Conservation (phyloP, 2,329 filamentous ascomycete species). For the Scopulariopsis brevicaulis region DNA sequence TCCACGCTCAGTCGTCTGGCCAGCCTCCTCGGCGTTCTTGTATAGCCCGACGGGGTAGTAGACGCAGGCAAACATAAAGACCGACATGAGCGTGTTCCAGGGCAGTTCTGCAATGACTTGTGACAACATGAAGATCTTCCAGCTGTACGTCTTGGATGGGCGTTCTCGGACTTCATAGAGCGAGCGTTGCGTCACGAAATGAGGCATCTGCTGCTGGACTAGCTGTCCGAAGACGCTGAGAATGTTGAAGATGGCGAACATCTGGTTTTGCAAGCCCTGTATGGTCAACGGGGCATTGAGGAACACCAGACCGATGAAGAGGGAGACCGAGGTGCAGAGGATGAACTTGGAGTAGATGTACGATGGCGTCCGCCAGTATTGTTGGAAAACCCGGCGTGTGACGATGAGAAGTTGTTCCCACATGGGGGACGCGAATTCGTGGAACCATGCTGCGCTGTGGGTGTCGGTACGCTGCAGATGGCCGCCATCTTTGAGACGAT, state of each 20-base stretch:
- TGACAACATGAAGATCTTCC: constrained; percentile 75
- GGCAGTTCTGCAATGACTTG: constrained; percentile 79
- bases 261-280: constrained; percentile 76
- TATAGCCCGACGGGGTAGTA: constrained; percentile 81
- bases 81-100: constrained; percentile 67
- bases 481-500: neutral
- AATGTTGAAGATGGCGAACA: constrained; percentile 79
- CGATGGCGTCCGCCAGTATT: constrained; percentile 82
- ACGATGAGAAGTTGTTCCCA: constrained; percentile 20
- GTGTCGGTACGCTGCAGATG: neutral
- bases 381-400: constrained; percentile 48
- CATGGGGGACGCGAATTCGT: constrained; percentile 17
- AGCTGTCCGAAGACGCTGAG: constrained; percentile 72
- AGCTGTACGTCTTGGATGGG: constrained; percentile 73
- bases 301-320: constrained; percentile 80
- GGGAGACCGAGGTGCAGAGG: constrained; percentile 51
- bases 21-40: constrained; percentile 51
- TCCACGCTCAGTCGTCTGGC: constrained; percentile 55
- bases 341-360: constrained; percentile 79
- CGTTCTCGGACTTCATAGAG: constrained; percentile 79
- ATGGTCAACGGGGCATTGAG: constrained; percentile 57
- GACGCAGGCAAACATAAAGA: constrained; percentile 70
- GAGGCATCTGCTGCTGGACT: constrained; percentile 72
- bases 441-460: constrained; percentile 9
- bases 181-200: constrained; percentile 71